Percentiles rank a stretch among this genome's conserved stretches.
phyloP scores from a whole-genome alignment of 352 stramenopile species.

The Globisporangium irregulare region DNA sequence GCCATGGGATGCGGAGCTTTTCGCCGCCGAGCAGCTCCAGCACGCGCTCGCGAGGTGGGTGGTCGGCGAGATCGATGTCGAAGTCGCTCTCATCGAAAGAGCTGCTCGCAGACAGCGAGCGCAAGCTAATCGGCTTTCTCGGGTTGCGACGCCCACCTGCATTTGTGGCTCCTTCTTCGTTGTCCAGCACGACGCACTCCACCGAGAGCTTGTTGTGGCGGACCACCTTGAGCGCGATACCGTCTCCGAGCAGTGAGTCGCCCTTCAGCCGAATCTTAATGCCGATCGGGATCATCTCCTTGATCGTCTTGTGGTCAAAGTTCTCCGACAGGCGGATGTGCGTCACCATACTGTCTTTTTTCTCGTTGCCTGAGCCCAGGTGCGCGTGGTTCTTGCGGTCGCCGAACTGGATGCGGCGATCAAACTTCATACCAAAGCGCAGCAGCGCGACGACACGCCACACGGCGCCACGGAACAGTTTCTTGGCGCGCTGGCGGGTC shows the following conservation, averaged over 20 bases:
- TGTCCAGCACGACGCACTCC: conserved; percentile 77
- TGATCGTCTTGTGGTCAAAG: conserved; percentile 89
- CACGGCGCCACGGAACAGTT: conserved; percentile 80
- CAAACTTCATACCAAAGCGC: conserved; percentile 87
- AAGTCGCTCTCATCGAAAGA: conserved; percentile 40
- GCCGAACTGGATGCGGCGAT: conserved; percentile 76
- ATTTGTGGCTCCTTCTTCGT: conserved; percentile 23
- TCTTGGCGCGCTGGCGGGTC: conserved; percentile 71
- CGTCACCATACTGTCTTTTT: conserved; percentile 53
- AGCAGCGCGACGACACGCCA: conserved; percentile 87
- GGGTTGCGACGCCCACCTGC: neutral
- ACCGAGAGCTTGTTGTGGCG: conserved; percentile 83
- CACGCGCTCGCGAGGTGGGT: conserved; percentile 41
- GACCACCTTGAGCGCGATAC: conserved; percentile 73
- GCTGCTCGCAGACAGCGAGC: conserved; percentile 32
- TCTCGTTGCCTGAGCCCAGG: conserved; percentile 17
- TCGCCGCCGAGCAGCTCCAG: conserved; percentile 82
- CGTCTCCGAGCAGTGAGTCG: conserved; percentile 74
- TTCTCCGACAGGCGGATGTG: conserved; percentile 86
- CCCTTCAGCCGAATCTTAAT: conserved; percentile 80
- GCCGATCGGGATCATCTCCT: conserved; percentile 85
- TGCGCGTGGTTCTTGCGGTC: conserved; percentile 43
- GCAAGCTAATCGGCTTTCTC: conserved; percentile 18
- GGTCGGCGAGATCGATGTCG: conserved; percentile 16
- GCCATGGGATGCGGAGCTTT: conserved; percentile 76